Conservation (phyloP, 768 basidiomycete genomes). For the Cubamyces lactineus region DNA sequence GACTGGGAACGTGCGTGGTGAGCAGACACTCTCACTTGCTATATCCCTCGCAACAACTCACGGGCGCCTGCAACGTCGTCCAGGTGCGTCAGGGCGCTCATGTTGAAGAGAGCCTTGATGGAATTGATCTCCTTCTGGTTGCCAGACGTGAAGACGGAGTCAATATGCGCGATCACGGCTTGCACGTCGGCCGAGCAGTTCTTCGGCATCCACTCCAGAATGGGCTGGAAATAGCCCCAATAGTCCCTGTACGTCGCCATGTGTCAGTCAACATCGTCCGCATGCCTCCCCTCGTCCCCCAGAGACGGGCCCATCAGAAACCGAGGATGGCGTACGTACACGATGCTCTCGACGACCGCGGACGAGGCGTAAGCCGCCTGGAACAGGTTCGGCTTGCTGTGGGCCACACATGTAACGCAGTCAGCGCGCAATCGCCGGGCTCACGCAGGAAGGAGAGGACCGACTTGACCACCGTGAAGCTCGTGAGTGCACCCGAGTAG, state of each 20-base stretch:
- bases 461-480: slow-evolving; percentile 73
- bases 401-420: background rate
- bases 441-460: slow-evolving; percentile 18
- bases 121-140: slow-evolving; percentile 50
- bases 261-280: background rate
- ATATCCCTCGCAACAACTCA: slow-evolving; percentile 29
- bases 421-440: background rate
- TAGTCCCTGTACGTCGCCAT: slow-evolving; percentile 46
- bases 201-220: slow-evolving; percentile 64
- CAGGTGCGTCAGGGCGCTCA: slow-evolving; percentile 53
- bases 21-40: background rate
- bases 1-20: slow-evolving; percentile 27
- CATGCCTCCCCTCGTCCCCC: background rate
- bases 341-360: slow-evolving; percentile 65
- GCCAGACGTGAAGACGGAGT: slow-evolving; percentile 52
- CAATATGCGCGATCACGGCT: slow-evolving; percentile 63
- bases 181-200: slow-evolving; percentile 79
- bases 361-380: slow-evolving; percentile 69
- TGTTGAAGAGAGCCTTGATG: slow-evolving; percentile 62
- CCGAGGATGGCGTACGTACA: slow-evolving; percentile 28
- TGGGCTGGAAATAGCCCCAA: slow-evolving; percentile 76
- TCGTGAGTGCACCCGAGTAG: slow-evolving; percentile 51
- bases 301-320: background rate
- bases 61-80: slow-evolving; percentile 69
- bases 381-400: slow-evolving; percentile 62